Base-by-base conservation (phyloP, 495 filamentous ascomycete species). In the Penicillium daleae region DNA sequence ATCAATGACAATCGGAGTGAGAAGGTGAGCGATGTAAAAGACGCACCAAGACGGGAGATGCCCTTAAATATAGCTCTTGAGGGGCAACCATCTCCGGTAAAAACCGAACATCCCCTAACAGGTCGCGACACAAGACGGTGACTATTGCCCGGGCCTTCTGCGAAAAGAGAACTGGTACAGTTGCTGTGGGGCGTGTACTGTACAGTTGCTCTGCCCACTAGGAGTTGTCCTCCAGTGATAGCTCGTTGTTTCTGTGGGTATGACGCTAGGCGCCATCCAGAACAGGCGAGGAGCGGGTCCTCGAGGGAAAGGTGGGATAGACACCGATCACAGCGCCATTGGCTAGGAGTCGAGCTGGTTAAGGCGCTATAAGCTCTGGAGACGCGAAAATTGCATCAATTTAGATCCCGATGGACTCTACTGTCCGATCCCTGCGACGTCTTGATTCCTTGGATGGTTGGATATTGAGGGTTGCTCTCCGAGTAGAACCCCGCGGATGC, bases 31-130 rank as follows among this genome's bases (percentile, higher is more conserved):
- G 17, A 44, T 10, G n/a, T 32, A 49, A 54, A 26, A 26, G 44
- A 24, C 21, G 7, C 33, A 21, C 26, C 8, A 7, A n/a, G 50
- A 56, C 15, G 49, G 58, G 35, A 46, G 17, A 60, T 50, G 19
- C 22, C 32, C 15, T 63, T 66, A 66, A 63, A 66, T 63, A 67
- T 35, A 62, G 54, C 54, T 33, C 37, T 26, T 44, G 50, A 57
- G 58, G 31, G 50, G 58, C 60, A 29, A 50, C 35, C 27, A 29
- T 24, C 31, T 57, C 52, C 12, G 21, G 24, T 13, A 13, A 49
- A 39, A 44, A 39, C 6, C 42, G 33, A 24, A 5, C 42, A 22
- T 8, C 17, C 42, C 40, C 33, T 56, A 51, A 51, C 33, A 37
- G 12, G 32, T 44, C 12, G 53, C 42, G 44, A 32, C 32, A 32